phyloP scores from a whole-genome alignment of 495 filamentous ascomycete genomes.

The Lepidopterella palustris region DNA sequence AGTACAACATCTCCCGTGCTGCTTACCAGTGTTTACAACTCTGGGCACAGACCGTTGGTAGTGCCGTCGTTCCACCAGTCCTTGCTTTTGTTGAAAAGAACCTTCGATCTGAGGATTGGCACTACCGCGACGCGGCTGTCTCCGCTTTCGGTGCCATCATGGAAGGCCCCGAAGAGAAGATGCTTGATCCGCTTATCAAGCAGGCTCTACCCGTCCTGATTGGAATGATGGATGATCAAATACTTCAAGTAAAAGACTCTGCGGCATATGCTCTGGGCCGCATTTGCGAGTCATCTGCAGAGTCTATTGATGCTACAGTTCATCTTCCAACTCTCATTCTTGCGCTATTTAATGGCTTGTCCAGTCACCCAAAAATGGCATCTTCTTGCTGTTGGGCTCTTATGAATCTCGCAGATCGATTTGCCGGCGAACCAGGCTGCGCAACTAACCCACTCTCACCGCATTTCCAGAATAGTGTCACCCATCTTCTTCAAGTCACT shows the following conservation, averaged over 20 bases:
- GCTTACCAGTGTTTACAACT: conserved; percentile 95
- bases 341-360: conserved; percentile 82
- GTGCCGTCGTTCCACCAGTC: conserved; percentile 72
- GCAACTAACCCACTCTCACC: conserved; percentile 77
- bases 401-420: conserved; percentile 96
- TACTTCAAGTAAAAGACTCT: conserved; percentile 90
- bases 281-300: conserved; percentile 84
- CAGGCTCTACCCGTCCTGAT: conserved; percentile 86
- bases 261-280: conserved; percentile 93
- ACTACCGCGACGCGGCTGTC: conserved; percentile 85
- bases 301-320: conserved; percentile 73
- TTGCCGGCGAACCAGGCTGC: conserved; percentile 72
- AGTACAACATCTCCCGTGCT: conserved; percentile 92
- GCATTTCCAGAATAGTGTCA: conserved; percentile 89
- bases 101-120: conserved; percentile 86
- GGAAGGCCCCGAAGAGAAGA: conserved; percentile 89
- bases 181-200: conserved; percentile 86
- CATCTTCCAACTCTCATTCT: conserved; percentile 78
- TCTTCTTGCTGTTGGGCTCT: conserved; percentile 97
- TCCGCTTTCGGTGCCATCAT: conserved; percentile 99
- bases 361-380: conserved; percentile 93
- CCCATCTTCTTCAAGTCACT: conserved; percentile 75
- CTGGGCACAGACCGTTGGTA: conserved; percentile 83
- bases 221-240: conserved; percentile 89
- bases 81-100: conserved; percentile 86